Base-by-base conservation (phyloP, 495 filamentous ascomycete species). In the Neurospora tetraspora region DNA sequence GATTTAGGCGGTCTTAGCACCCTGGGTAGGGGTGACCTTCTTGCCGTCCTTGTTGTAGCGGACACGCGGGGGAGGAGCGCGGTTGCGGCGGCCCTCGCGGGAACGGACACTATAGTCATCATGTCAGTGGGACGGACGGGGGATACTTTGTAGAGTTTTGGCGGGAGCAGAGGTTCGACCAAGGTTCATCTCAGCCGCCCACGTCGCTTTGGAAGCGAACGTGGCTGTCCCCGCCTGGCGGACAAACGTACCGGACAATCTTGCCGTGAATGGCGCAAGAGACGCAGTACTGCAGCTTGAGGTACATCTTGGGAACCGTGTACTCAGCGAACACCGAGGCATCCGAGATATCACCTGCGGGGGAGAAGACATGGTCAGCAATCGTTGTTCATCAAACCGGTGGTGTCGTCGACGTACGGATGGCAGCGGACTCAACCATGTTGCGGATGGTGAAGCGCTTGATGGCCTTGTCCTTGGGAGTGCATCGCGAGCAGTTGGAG, bases 381-480 rank as follows among this genome's bases (percentile, higher is more conserved):
- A 72, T 40, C 16, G 1, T 65, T 38, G 40, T 40, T 16, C 2
- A 20, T 43, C 11, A 18, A 10, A n/a, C 10, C 36, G 11, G 16
- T 18, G 34, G 61, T 31, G 9, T 53, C 59, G 39, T 39, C 18
- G 72, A 94, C 94, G 84, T 94, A 99, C 96, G 96, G 85, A 99
- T 98, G 82, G 96, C 96, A 77, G 96, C 96, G 74, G 94, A 97
- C 88, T 99, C 96, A 77, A 99, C 96, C 96, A 99, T 99, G 91
- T 99, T 99, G 84, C 96, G 91, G 90, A 99, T 98, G 84, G 96
- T 99, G 89, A 99, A 99, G 86, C 96, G 90, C 94, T 99, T 99
- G 89, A 99, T 98, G 79, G 96, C 96, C 91, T 99, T 99, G 83
- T 99, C 96, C 91, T 99, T 99, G 82, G 96, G 96, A 47, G 92